phyloP scores from a whole-genome alignment of 495 filamentous ascomycete genomes.

The Penicillium crystallinum region DNA sequence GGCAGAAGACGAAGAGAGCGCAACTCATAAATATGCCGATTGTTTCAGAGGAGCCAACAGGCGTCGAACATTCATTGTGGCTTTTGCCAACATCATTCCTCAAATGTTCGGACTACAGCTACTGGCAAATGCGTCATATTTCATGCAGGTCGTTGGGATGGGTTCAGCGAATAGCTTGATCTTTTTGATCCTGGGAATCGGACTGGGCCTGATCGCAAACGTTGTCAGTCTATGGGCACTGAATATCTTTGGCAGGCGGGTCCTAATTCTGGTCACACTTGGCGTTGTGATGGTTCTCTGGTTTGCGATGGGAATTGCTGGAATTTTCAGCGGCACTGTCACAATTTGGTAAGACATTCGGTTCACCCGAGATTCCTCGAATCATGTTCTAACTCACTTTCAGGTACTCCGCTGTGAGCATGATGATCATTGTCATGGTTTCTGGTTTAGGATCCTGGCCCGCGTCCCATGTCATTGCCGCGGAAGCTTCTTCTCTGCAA shows the following conservation, averaged over 20 bases:
- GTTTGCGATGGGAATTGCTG: constrained; percentile 30
- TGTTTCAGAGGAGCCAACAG: constrained; percentile 41
- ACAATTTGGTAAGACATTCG: constrained; percentile 24
- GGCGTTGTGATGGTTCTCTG: constrained; percentile 19
- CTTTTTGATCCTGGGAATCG: constrained; percentile 30
- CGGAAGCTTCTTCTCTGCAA: constrained; percentile 29
- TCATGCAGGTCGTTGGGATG: constrained; percentile 34
- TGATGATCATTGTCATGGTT: constrained; percentile 24
- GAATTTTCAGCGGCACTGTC: constrained; percentile 24
- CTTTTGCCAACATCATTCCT: constrained; percentile 31
- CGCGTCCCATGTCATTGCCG: constrained; percentile 29
- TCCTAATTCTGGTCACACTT: constrained; percentile 18
- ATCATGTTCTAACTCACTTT: neutral
- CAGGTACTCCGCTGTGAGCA: constrained; percentile 29
- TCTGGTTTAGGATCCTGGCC: constrained; percentile 32
- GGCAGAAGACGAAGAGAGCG: constrained; percentile 18
- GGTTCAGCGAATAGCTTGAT: constrained; percentile 23
- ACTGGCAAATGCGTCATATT: constrained; percentile 30
- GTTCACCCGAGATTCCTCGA: neutral
- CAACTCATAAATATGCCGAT: constrained; percentile 31
- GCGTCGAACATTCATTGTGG: constrained; percentile 43
- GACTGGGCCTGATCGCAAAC: constrained; percentile 28
- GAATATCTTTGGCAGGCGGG: constrained; percentile 23
- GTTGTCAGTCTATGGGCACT: constrained; percentile 24
- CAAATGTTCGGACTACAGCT: constrained; percentile 31